These are phyloP conservation scores for Hortiboletus flavorubellus DNA, from an alignment of 768 basidiomycete species.

Conservation along the genomic window DNA sequence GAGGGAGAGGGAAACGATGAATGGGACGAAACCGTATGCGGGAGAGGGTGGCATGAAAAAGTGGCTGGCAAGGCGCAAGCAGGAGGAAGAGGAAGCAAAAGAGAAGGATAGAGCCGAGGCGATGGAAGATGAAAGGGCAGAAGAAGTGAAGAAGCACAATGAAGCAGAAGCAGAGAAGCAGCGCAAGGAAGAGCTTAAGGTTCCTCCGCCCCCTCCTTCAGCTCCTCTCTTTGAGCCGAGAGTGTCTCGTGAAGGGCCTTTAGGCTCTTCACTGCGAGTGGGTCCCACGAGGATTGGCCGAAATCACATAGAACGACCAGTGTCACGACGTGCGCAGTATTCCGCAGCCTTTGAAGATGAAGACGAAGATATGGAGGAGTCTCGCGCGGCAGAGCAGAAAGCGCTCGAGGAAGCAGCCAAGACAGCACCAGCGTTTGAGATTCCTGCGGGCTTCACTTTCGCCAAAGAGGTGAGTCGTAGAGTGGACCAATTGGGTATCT, in stretches of 20 bases:
- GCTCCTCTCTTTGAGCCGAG: constrained; percentile 22
- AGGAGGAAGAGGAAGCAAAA: constrained; percentile 51
- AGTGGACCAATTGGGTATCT: background rate
- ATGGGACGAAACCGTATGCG: constrained; percentile 71
- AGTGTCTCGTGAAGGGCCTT: constrained; percentile 16
- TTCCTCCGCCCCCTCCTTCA: constrained; percentile 14
- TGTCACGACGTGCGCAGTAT: constrained; percentile 50
- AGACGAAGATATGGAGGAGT: constrained; percentile 40
- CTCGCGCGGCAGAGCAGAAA: constrained; percentile 42
- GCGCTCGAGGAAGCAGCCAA: constrained; percentile 54
- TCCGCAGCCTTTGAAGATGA: constrained; percentile 63
- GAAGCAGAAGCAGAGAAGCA: constrained; percentile 18
- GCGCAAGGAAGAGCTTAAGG: constrained; percentile 16
- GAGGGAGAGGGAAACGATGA: constrained; percentile 36
- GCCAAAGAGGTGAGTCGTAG: constrained; percentile 50
- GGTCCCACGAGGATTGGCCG: constrained; percentile 57
- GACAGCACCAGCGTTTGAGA: constrained; percentile 53
- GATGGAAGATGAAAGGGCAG: constrained; percentile 34
- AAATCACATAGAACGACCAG: constrained; percentile 59
- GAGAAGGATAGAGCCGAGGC: constrained; percentile 34
- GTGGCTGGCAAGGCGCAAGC: constrained; percentile 58
- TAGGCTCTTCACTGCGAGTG: constrained; percentile 57
- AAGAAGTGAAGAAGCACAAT: constrained; percentile 24
- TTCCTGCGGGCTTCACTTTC: constrained; percentile 65
- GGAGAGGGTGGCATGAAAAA: constrained; percentile 80